A percentile compares a stretch with the other conserved stretches of the same genome.
Evolutionary conservation across 768 basidiomycete genomes (phyloP).

Genomic region (Boletus subcaerulescens): DNA sequence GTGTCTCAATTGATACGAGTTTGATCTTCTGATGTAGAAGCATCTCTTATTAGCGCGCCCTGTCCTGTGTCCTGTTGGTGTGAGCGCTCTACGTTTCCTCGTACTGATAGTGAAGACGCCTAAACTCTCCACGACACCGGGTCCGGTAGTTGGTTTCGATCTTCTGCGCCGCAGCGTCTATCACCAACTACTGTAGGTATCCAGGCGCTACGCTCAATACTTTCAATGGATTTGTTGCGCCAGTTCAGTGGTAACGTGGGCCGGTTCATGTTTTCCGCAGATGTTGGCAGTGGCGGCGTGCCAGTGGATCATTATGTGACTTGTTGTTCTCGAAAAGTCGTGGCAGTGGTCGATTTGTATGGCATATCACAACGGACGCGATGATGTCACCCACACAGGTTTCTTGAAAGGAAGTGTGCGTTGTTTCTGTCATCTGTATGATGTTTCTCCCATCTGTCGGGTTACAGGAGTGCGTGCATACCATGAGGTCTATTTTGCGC

Average conservation of each 20-base stretch:
- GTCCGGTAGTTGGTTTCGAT: too few relatives aligned
- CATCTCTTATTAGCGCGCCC: background rate
- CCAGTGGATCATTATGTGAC: too few relatives aligned
- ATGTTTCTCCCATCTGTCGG: too few relatives aligned
- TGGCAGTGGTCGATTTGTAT: background rate
- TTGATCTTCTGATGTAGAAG: constrained; percentile 2
- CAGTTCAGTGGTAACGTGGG: background rate
- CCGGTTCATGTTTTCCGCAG: background rate
- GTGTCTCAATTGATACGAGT: background rate
- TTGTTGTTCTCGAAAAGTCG: background rate
- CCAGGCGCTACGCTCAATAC: background rate
- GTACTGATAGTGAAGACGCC: background rate
- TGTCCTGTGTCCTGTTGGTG: background rate
- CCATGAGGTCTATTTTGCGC: background rate
- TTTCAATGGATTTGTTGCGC: too few relatives aligned
- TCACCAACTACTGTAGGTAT: background rate
- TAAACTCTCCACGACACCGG: too few relatives aligned
- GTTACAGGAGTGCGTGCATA: background rate
- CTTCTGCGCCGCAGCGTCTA: too few relatives aligned
- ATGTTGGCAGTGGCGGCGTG: background rate
- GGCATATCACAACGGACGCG: background rate
- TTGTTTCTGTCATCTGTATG: too few relatives aligned
- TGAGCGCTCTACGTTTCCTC: background rate
- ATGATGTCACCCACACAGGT: too few relatives aligned
- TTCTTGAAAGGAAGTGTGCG: too few relatives aligned